Conservation (phyloP, 108 stramenopile genomes). For the Pseudonitzschia pungens region DNA sequence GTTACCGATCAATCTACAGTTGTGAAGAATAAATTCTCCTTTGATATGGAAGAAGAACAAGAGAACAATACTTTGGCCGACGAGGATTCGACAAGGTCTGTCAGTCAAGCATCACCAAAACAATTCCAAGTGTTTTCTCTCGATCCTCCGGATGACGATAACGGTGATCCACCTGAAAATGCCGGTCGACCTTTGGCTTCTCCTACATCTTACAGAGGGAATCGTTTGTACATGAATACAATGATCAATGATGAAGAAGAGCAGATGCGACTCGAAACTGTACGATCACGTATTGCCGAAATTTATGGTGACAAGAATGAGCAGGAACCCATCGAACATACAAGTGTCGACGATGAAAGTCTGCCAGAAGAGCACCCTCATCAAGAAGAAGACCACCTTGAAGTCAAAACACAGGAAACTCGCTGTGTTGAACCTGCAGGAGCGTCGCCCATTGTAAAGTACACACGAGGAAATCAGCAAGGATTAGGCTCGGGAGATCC, state of each 20-base stretch:
- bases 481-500: constrained; percentile 20
- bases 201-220: constrained; percentile 5
- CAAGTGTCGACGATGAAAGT: not conserved
- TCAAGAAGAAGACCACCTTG: constrained; percentile 10
- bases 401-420: constrained; percentile 16
- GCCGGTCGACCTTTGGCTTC: constrained; percentile 22
- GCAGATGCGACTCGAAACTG: constrained; percentile 17
- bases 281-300: constrained; percentile 33
- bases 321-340: constrained; percentile 8
- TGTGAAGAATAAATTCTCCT: not conserved
- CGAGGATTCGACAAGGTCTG: not conserved
- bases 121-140: constrained; percentile 10
- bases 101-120: not conserved
- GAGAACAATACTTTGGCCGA: not conserved
- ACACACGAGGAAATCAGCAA: not conserved
- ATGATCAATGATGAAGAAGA: not conserved
- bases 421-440: constrained; percentile 23
- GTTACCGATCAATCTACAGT: not conserved
- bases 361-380: constrained; percentile 15
- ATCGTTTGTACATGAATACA: not conserved
- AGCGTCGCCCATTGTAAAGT: constrained; percentile 7
- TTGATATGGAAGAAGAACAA: not conserved
- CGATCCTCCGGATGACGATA: constrained; percentile 40
- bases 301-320: constrained; percentile 18
- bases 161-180: constrained; percentile 34